phyloP scores from a whole-genome alignment of 352 stramenopile species.

The Phytopythium sindhum region DNA sequence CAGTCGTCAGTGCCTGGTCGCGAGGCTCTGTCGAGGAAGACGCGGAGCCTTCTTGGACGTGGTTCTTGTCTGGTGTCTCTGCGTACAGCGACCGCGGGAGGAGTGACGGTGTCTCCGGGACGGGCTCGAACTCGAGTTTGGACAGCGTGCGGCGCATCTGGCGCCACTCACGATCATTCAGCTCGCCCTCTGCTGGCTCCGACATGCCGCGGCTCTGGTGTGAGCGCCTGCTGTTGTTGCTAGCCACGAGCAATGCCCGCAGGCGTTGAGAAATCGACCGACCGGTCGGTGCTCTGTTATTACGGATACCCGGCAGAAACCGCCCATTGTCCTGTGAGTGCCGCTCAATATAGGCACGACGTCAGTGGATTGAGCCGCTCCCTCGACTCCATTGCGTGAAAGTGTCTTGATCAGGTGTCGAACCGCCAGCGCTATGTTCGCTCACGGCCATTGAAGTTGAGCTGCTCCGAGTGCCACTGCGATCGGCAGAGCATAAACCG shows the following conservation, averaged over 20 bases:
- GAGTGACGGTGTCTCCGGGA: conserved; percentile 50
- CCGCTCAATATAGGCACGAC: background rate
- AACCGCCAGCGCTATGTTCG: background rate
- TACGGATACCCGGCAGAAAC: background rate
- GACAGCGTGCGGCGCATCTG: conserved; percentile 52
- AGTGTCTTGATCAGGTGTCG: too few relatives aligned
- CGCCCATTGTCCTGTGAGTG: background rate
- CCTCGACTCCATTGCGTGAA: too few relatives aligned
- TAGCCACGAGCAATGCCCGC: background rate
- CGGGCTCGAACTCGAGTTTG: conserved; percentile 59
- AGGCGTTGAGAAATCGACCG: background rate
- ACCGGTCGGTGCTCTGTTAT: background rate
- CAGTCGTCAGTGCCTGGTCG: background rate
- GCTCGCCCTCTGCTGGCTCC: conserved; percentile 6
- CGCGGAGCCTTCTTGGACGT: background rate
- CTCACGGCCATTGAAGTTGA: background rate
- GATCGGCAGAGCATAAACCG: too few relatives aligned
- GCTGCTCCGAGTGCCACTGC: background rate
- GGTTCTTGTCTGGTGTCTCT: background rate
- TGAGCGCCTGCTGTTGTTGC: background rate
- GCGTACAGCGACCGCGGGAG: conserved; percentile 34
- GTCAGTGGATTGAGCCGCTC: background rate
- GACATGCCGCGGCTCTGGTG: background rate
- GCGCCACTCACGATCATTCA: conserved; percentile 56
- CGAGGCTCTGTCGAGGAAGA: background rate